phyloP scores from a whole-genome alignment of 2,329 filamentous ascomycete species.

The Polychaeton citri region DNA sequence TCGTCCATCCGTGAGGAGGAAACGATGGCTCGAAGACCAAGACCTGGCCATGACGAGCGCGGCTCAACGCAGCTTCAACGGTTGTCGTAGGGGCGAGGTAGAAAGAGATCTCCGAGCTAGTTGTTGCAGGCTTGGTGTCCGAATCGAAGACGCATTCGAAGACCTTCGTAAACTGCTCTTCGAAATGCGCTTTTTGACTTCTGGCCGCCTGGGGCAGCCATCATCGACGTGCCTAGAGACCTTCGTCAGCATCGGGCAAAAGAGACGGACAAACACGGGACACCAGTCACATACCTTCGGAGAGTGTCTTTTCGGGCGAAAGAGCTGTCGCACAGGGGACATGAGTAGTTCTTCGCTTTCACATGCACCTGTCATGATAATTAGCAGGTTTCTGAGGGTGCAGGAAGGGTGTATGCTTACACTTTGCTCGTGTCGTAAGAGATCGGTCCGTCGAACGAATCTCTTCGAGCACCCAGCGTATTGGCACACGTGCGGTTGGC shows the following conservation, averaged over 20 bases:
- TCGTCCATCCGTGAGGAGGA: too few relatives aligned
- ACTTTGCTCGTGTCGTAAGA: slow-evolving; percentile 43
- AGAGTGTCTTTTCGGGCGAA: slow-evolving; percentile 76
- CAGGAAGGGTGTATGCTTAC: slow-evolving; percentile 31
- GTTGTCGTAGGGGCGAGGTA: too few relatives aligned
- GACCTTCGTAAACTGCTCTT: not conserved
- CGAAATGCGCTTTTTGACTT: slow-evolving; percentile 10
- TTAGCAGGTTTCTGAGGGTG: slow-evolving; percentile 25
- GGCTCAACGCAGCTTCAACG: too few relatives aligned
- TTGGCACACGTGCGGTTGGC: slow-evolving; percentile 57
- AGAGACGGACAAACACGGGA: slow-evolving; percentile 1
- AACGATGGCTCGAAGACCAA: too few relatives aligned
- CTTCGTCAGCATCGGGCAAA: not conserved
- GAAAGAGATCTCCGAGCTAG: not conserved
- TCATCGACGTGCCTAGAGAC: slow-evolving; percentile 60
- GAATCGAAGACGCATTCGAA: not conserved
- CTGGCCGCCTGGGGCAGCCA: slow-evolving; percentile 52
- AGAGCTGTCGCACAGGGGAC: slow-evolving; percentile 54
- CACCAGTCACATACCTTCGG: slow-evolving; percentile 49
- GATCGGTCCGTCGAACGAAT: slow-evolving; percentile 73
- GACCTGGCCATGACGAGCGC: too few relatives aligned
- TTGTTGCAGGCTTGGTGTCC: not conserved
- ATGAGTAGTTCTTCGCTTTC: slow-evolving; percentile 57
- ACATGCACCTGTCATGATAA: slow-evolving; percentile 54
- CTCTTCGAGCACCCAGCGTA: slow-evolving; percentile 54